Evolutionary conservation across 2,329 filamentous ascomycete genomes (phyloP), one percentile per base, ranked within the genome.

Genomic region (Aspergillus sp.): DNA sequence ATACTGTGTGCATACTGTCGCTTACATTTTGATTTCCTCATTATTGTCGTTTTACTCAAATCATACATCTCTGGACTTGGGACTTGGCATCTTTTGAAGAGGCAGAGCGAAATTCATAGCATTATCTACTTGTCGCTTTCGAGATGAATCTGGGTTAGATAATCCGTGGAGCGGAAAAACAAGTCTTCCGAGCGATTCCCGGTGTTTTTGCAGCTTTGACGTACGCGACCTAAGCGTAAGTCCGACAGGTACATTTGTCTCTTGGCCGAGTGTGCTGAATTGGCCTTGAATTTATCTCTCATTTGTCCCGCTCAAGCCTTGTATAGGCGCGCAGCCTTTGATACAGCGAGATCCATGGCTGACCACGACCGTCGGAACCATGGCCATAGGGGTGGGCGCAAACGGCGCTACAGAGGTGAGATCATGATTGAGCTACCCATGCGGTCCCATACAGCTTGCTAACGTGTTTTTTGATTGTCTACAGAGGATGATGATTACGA

Each of bases 401-500:
- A 96, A 80, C 85, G 90, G 71, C 86, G 92, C 74, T 90, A 89
- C 74, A 85, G 91, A 91, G 92, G 92, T 93, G 53, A 54, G 7
- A 48, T 57, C 13, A 47, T 30, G 30, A 43, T 34, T 28, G 49
- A 54, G 23, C 17, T 22, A 55, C 15, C 13, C 17, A 17, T 25
- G 46, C 49, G 46, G 28, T 28, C 54, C 11, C 31, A 30, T 25
- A 19, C 17, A 45, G 22, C 47, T 34, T 22, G 23, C 59, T 66
- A 55, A 64, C 57, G 19, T 28, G 25, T 7, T 30, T 22, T 17
- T 30, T 34, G 41, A 19, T 22, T 22, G 13, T 54, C 5, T 30
- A 38, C 66, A 87, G 91, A 95, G 67, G 91, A 95, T 68, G 91
- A 96, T 70, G 88, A 93, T 61, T 85, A 88, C 71, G 90, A 94